Base-by-base conservation (phyloP, 371 early-diverging fungal species). In the Circinella minor region DNA sequence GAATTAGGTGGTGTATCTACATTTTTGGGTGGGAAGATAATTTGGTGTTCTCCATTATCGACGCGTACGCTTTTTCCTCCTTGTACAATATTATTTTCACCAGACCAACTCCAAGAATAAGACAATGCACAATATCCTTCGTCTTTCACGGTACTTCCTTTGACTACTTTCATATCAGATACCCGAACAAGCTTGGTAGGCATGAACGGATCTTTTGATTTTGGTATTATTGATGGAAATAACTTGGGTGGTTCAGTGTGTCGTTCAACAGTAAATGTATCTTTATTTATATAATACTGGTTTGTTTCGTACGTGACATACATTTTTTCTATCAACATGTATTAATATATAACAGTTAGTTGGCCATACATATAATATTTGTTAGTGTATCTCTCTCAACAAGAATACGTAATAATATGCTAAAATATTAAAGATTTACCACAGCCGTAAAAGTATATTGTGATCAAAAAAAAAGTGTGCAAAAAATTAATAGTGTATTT, bases 151-250 rank as follows among this genome's bases (percentile, higher is more conserved):
- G 57, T 27, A 5, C 27, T 11, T 43, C 43, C 57, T 27, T 34
- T 6, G 10, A 57, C 57, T 34, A 57, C 34, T 57, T 57, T 20
- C 57, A 57, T 57, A 57, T 57, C 57, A 27, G 57, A 57, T 57
- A 57, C 34, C 7, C 57, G 57, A 34, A 57, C 57, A 57, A 57
- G 57, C 27, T 34, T 27, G 4, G 57, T 27, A 11, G 57, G 57
- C 51, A 51, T 51, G 3, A 8, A 51, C 1, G 1, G 4, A 15
- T 11, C 43, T 43, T 43, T 11, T 43, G 51, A 15, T 15, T 51
- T 51, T 51, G 51, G 51, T 51, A 15, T 17, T 4, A 5, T 51
- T 5, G 15, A 51, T 13, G 43, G 11, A 43, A 43, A 9, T 3
- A 51, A 51, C 15, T 51, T 51, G 8, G 17, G 51, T 17, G 51